These are phyloP conservation scores for Phlyctochytrium planicorne DNA, from an alignment of 192 early-diverging fungal genomes.

Conservation along the genomic window DNA sequence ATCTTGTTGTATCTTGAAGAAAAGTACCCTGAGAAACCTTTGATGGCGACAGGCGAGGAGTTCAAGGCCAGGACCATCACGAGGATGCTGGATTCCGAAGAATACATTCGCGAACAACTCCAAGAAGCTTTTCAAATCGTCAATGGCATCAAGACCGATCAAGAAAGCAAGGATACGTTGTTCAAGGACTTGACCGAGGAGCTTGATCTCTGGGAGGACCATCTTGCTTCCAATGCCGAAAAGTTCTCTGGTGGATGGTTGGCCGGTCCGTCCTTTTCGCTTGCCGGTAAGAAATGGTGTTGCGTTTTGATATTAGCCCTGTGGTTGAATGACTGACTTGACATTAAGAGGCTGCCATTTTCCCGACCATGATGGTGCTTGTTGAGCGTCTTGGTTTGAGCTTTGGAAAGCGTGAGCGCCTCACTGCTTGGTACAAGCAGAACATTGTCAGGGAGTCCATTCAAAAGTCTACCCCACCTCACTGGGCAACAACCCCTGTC, in stretches of 20 bases:
- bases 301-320: too few species aligned
- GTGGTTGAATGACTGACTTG: too few species aligned
- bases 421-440: not conserved
- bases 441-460: not conserved
- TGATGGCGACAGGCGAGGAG: not conserved
- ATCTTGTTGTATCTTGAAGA: conserved; percentile 1
- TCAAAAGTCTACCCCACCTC: not conserved
- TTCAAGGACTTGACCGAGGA: not conserved
- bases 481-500: not conserved
- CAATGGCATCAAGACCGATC: not conserved
- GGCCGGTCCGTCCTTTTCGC: not conserved
- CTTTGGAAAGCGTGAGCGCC: not conserved
- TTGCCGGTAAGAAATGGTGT: too few species aligned
- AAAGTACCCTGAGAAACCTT: not conserved
- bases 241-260: not conserved
- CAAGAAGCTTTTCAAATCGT: not conserved
- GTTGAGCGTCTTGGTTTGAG: not conserved
- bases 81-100: too few species aligned
- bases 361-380: not conserved
- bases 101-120: too few species aligned
- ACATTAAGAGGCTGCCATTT: not conserved
- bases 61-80: not conserved
- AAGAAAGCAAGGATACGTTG: not conserved
- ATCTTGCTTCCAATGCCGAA: not conserved
- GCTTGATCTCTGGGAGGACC: not conserved